Conservation (phyloP, 2,329 filamentous ascomycete species). For the Lasiodiplodia gonubiensis region DNA sequence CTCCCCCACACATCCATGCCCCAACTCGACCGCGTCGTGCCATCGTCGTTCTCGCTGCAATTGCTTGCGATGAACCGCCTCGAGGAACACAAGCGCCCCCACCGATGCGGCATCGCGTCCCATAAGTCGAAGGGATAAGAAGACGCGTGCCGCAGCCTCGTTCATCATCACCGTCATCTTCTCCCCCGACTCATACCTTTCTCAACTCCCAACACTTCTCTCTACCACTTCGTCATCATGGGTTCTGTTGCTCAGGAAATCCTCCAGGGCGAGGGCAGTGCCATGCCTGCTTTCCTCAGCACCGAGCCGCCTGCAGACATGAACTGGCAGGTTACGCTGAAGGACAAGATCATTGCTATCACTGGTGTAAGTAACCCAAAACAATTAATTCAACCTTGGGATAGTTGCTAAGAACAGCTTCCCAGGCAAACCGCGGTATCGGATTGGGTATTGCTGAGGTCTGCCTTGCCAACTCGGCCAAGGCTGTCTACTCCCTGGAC, state of each 20-base stretch:
- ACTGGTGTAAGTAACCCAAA: constrained; percentile 43
- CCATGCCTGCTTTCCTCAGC: constrained; percentile 45
- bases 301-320: constrained; percentile 53
- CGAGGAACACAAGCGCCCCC: not conserved
- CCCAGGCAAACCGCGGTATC: constrained; percentile 41
- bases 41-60: not conserved
- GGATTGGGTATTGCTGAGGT: constrained; percentile 43
- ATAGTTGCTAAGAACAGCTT: not conserved
- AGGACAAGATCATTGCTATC: constrained; percentile 50
- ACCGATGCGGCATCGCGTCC: not conserved
- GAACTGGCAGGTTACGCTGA: constrained; percentile 54
- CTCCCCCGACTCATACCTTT: not conserved
- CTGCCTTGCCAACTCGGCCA: constrained; percentile 53
- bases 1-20: not conserved
- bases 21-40: constrained; percentile 3
- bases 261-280: constrained; percentile 26
- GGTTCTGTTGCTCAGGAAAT: constrained; percentile 12
- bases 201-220: not conserved
- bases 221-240: not conserved
- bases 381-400: too few relatives aligned
- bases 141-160: not conserved
- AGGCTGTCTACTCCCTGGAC: constrained; percentile 50
- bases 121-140: not conserved
- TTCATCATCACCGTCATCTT: not conserved
- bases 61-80: not conserved